phyloP scores from a whole-genome alignment of 164 flowering plant species.

The Tetrastigma voinierianum region DNA sequence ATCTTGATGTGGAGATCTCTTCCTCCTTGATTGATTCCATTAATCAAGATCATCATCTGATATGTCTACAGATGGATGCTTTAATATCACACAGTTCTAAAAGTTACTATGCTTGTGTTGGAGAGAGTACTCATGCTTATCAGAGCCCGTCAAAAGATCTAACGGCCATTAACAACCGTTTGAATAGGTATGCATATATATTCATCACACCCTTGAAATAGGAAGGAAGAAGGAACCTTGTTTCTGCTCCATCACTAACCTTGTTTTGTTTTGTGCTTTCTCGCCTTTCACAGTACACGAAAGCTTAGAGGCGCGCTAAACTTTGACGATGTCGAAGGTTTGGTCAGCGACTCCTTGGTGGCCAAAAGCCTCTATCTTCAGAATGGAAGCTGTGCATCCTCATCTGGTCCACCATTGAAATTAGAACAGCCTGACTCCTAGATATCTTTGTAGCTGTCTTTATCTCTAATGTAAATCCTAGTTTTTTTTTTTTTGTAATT shows the following conservation, averaged over 20 bases:
- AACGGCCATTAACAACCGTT: constrained; percentile 78
- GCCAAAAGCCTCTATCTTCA: constrained; percentile 77
- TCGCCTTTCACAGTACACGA: constrained; percentile 30
- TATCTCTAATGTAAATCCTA: constrained; percentile 13
- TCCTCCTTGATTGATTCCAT: too few species aligned
- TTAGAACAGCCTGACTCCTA: constrained; percentile 47
- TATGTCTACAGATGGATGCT: constrained; percentile 80
- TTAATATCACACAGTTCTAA: constrained; percentile 80
- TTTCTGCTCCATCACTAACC: neutral
- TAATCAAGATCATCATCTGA: constrained; percentile 1
- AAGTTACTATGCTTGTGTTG: constrained; percentile 98
- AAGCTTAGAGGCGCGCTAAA: constrained; percentile 66
- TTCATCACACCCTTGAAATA: neutral
- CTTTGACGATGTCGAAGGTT: constrained; percentile 71
- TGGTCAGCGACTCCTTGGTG: constrained; percentile 87
- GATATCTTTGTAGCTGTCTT: too few species aligned
- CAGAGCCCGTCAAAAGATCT: constrained; percentile 99
- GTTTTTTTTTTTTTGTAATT: constrained; percentile 21
- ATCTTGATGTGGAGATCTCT: too few species aligned
- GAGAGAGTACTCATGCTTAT: constrained; percentile 97
- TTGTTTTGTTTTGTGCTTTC: neutral
- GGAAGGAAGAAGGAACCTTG: too few species aligned
- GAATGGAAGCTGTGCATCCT: constrained; percentile 51
- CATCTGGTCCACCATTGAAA: constrained; percentile 49
- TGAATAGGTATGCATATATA: constrained; percentile 61